phyloP scores from a whole-genome alignment of 805 yeast species.

The Torulaspora quercuum region DNA sequence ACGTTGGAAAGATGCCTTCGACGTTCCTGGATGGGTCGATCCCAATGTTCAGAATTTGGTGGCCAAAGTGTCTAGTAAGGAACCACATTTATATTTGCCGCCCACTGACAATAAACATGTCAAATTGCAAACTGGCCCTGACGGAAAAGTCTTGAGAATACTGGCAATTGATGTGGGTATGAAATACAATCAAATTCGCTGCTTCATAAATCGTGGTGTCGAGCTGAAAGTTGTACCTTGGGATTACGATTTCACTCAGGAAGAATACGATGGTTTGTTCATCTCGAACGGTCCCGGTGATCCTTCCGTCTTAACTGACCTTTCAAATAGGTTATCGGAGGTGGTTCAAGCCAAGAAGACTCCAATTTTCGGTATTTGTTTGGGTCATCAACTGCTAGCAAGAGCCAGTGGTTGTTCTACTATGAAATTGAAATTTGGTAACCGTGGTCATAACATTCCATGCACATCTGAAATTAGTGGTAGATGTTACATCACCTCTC shows the following conservation, averaged over 20 bases:
- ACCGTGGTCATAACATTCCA: slow-evolving; percentile 98
- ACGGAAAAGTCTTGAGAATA: slow-evolving; percentile 77
- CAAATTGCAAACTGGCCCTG: slow-evolving; percentile 52
- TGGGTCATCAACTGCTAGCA: slow-evolving; percentile 96
- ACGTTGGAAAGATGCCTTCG: slow-evolving; percentile 62
- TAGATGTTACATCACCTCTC: slow-evolving; percentile 96
- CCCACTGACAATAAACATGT: slow-evolving; percentile 40
- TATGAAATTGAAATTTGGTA: slow-evolving; percentile 90
- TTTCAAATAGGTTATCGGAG: slow-evolving; percentile 56
- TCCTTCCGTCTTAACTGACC: slow-evolving; percentile 76
- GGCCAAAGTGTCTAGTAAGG: slow-evolving; percentile 77
- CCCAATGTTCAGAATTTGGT: slow-evolving; percentile 92
- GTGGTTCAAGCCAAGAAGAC: slow-evolving; percentile 65
- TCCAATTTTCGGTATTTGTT: slow-evolving; percentile 96
- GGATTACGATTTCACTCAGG: slow-evolving; percentile 79
- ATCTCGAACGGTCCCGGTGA: slow-evolving; percentile 99
- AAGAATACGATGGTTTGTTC: slow-evolving; percentile 91
- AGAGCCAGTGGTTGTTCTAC: slow-evolving; percentile 95
- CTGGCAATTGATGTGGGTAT: slow-evolving; percentile 96
- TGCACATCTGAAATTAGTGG: slow-evolving; percentile 87
- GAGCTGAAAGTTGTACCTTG: slow-evolving; percentile 94
- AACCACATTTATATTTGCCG: slow-evolving; percentile 77
- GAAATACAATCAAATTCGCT: slow-evolving; percentile 96
- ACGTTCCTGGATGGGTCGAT: slow-evolving; percentile 84
- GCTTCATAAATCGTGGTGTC: slow-evolving; percentile 94